phyloP scores from a whole-genome alignment of 768 basidiomycete genomes.

The Xerocomellus amylosporus region DNA sequence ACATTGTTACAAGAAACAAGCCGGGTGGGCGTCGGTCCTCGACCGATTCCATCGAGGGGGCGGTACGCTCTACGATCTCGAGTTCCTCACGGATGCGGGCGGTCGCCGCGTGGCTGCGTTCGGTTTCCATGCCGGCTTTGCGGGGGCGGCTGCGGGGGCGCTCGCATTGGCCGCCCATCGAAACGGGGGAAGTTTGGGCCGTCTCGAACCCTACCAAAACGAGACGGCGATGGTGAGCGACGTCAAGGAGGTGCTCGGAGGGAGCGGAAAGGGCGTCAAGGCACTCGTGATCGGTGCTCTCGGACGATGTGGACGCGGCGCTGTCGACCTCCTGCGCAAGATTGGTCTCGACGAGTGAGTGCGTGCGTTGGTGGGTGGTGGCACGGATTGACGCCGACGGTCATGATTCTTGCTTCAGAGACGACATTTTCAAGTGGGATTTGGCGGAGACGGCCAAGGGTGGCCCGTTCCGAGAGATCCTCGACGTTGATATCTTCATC shows the following conservation, averaged over 20 bases:
- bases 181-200: conserved; percentile 58
- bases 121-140: conserved; percentile 97
- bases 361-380: conserved; percentile 29
- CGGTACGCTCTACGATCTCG: conserved; percentile 90
- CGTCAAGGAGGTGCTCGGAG: conserved; percentile 65
- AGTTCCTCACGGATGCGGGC: conserved; percentile 82
- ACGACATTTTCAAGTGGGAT: conserved; percentile 97
- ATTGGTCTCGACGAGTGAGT: conserved; percentile 92
- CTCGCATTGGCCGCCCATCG: conserved; percentile 72
- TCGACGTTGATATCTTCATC: conserved; percentile 96
- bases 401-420: conserved; percentile 44
- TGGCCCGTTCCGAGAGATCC: conserved; percentile 92
- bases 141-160: conserved; percentile 92
- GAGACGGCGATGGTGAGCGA: conserved; percentile 78
- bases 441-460: conserved; percentile 95
- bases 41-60: conserved; percentile 79
- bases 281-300: conserved; percentile 95
- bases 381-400: not conserved
- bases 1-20: conserved; percentile 96
- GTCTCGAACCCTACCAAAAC: conserved; percentile 76
- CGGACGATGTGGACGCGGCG: conserved; percentile 91
- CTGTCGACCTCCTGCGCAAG: conserved; percentile 93
- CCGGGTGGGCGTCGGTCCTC: conserved; percentile 85
- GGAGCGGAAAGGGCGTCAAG: conserved; percentile 69
- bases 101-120: conserved; percentile 96